phyloP scores from a whole-genome alignment of 2,329 filamentous ascomycete species.

The Ceratocystis cubensis region DNA sequence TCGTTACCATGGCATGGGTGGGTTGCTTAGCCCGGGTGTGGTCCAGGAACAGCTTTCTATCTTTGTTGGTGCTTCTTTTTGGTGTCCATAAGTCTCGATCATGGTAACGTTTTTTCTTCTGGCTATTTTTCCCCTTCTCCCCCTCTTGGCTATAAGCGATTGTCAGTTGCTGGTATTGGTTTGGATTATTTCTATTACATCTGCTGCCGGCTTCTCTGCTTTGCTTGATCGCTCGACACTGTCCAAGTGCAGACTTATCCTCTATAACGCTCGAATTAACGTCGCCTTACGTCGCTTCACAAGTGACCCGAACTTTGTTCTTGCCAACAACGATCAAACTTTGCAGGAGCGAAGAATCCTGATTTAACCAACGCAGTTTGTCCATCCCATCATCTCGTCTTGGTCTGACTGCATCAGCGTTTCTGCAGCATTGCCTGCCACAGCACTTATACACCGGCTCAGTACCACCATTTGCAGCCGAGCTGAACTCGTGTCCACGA shows the following conservation, averaged over 20 bases:
- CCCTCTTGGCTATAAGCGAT: background rate
- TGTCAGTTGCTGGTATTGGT: background rate
- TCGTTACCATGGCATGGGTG: conserved; percentile 18
- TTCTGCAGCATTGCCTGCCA: background rate
- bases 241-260: background rate
- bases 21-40: background rate
- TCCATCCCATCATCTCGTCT: background rate
- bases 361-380: too few species aligned
- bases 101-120: background rate
- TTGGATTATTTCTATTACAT: background rate
- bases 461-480: conserved; percentile 7
- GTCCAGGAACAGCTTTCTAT: background rate
- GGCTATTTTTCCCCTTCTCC: background rate
- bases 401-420: conserved; percentile 2
- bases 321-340: too few species aligned
- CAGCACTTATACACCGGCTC: background rate
- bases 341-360: too few species aligned
- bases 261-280: too few species aligned
- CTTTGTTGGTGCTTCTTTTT: background rate
- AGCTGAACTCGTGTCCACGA: background rate
- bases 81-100: background rate
- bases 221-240: background rate
- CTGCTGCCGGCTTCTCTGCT: conserved; percentile 3
- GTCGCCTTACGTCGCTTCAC: too few species aligned
- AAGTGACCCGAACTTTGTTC: too few species aligned